Percentiles rank a stretch among this genome's conserved stretches.
phyloP scores from a whole-genome alignment of 441 rosid genomes.

The Croton laevigatus region DNA sequence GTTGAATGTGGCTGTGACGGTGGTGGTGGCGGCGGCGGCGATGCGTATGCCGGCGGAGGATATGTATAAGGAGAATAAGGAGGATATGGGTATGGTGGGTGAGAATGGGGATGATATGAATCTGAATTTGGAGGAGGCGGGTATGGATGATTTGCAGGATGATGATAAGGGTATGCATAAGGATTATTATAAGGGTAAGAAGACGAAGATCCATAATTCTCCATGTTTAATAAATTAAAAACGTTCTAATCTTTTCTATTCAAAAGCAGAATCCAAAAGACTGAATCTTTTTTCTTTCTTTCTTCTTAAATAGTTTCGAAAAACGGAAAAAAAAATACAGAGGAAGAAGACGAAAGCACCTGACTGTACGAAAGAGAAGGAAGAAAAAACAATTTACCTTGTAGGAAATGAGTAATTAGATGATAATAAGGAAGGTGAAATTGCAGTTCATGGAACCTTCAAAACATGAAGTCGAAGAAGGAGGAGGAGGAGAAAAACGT shows the following conservation, averaged over 20 bases:
- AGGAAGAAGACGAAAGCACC: background rate
- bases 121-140: conserved; percentile 50
- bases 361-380: no score
- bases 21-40: conserved; percentile 19
- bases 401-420: background rate
- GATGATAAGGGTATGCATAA: conserved; percentile 28
- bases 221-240: conserved; percentile 30
- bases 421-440: background rate
- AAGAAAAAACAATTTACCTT: conserved; percentile 13
- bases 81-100: conserved; percentile 26
- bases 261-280: background rate
- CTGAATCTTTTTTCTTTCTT: background rate
- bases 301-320: background rate
- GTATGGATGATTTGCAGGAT: conserved; percentile 32
- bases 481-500: background rate
- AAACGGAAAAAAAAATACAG: background rate
- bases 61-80: conserved; percentile 42
- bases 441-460: conserved; percentile 14
- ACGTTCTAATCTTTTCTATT: background rate
- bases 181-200: conserved; percentile 13
- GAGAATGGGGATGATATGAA: conserved; percentile 37
- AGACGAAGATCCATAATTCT: conserved; percentile 23
- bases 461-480: background rate
- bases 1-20: conserved; percentile 29
- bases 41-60: conserved; percentile 31